phyloP scores from a whole-genome alignment of 768 basidiomycete genomes.

The Trametes elegans region DNA sequence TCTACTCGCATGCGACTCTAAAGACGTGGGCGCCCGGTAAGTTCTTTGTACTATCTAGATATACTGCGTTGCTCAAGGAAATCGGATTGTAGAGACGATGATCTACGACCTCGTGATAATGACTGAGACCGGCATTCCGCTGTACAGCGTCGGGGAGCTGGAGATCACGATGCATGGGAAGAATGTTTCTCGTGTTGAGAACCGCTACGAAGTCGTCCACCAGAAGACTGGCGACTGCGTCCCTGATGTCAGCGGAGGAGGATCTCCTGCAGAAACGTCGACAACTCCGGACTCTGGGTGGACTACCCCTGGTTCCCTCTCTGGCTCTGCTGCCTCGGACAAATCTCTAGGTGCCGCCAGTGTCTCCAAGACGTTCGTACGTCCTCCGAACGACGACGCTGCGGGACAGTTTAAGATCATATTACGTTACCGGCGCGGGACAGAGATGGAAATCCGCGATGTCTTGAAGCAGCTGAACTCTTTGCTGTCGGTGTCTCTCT shows the following conservation, averaged over 20 bases:
- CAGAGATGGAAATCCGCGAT: too few relatives aligned
- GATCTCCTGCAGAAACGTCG: too few relatives aligned
- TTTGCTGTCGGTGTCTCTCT: conserved; percentile 19
- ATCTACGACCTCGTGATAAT: conserved; percentile 29
- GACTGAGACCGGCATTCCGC: conserved; percentile 26
- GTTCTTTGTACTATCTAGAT: background rate
- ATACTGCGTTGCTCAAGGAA: background rate
- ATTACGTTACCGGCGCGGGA: too few relatives aligned
- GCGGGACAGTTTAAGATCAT: too few relatives aligned
- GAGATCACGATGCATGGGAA: conserved; percentile 18
- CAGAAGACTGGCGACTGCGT: conserved; percentile 10
- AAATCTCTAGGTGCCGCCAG: too few relatives aligned
- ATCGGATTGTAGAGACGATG: conserved; percentile 20
- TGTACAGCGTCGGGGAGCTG: conserved; percentile 22
- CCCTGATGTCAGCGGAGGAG: conserved; percentile 12
- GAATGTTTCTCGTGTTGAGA: conserved; percentile 13
- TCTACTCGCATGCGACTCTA: conserved; percentile 28
- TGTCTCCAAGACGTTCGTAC: too few relatives aligned
- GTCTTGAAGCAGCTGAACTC: conserved; percentile 6
- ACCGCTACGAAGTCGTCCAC: conserved; percentile 22
- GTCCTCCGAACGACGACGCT: too few relatives aligned
- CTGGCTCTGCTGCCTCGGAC: too few relatives aligned
- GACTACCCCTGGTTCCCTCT: too few relatives aligned
- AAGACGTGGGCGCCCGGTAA: conserved; percentile 31
- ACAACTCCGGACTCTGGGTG: too few relatives aligned